Conservation (phyloP, 805 yeast species). For the Tetrapisispora arboricola region DNA sequence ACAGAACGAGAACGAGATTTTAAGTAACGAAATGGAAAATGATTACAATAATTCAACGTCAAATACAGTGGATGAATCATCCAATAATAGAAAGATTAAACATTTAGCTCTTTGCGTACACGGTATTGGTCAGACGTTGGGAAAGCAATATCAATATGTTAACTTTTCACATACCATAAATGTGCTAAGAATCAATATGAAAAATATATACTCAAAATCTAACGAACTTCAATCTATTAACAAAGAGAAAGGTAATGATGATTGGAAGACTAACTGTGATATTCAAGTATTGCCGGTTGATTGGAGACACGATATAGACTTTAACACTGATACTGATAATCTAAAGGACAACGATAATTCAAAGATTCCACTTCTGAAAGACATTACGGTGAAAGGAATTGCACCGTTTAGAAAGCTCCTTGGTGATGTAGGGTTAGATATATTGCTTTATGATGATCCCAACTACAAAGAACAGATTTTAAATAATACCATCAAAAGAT, state of each 20-base stretch:
- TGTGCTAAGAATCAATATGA: slow-evolving; percentile 49
- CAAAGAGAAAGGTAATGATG: slow-evolving; percentile 32
- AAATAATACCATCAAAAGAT: slow-evolving; percentile 47
- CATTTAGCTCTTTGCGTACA: slow-evolving; percentile 78
- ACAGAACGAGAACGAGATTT: slow-evolving; percentile 20
- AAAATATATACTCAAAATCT: slow-evolving; percentile 36
- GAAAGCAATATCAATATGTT: slow-evolving; percentile 65
- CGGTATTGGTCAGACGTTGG: slow-evolving; percentile 88
- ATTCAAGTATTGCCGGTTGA: slow-evolving; percentile 83
- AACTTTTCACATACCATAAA: slow-evolving; percentile 82
- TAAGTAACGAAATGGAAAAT: slow-evolving; percentile 40
- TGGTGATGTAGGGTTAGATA: slow-evolving; percentile 82
- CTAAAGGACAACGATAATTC: slow-evolving; percentile 29
- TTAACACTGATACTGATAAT: slow-evolving; percentile 39
- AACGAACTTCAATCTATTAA: slow-evolving; percentile 34
- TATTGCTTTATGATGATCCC: slow-evolving; percentile 70
- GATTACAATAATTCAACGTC: slow-evolving; percentile 39
- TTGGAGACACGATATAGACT: slow-evolving; percentile 77
- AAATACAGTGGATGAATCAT: slow-evolving; percentile 25
- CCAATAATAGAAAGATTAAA: slow-evolving; percentile 34
- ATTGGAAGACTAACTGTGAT: slow-evolving; percentile 41
- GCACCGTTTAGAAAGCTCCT: slow-evolving; percentile 64
- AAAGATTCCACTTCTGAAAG: slow-evolving; percentile 51
- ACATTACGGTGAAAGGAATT: slow-evolving; percentile 70
- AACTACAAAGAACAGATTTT: slow-evolving; percentile 52